These are phyloP conservation scores for Colletotrichum horii DNA, from an alignment of 2,329 filamentous ascomycete genomes.

Conservation along the genomic window DNA sequence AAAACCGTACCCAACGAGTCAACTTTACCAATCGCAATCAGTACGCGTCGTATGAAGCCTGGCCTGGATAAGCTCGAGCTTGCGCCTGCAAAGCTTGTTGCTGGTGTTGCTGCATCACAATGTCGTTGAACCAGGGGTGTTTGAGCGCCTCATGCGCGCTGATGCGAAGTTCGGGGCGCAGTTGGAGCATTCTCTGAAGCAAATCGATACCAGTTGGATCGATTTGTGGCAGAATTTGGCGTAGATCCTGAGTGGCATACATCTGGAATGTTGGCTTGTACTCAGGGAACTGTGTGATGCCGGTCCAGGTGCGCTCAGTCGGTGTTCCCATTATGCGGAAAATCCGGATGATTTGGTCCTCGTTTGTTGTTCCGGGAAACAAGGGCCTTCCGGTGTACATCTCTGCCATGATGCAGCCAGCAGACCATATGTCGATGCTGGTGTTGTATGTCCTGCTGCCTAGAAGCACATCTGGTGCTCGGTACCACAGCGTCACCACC, in stretches of 20 bases:
- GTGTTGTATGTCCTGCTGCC: slow-evolving; percentile 97
- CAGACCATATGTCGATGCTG: slow-evolving; percentile 99
- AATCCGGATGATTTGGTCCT: slow-evolving; percentile 96
- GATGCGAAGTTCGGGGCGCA: slow-evolving; percentile 89
- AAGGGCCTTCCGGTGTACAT: slow-evolving; percentile 97
- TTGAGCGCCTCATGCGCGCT: slow-evolving; percentile 85
- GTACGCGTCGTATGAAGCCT: slow-evolving; percentile 31
- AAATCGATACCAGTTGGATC: slow-evolving; percentile 87
- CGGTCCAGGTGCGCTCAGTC: slow-evolving; percentile 93
- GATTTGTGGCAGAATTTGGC: slow-evolving; percentile 87
- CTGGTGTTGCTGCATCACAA: slow-evolving; percentile 63
- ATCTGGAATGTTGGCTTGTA: slow-evolving; percentile 96
- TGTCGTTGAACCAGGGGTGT: slow-evolving; percentile 90
- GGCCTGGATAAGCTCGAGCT: slow-evolving; percentile 43
- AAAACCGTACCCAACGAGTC: background rate
- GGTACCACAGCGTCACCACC: slow-evolving; percentile 97
- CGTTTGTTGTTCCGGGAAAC: slow-evolving; percentile 97
- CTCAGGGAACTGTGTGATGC: slow-evolving; percentile 93
- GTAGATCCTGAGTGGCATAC: slow-evolving; percentile 90
- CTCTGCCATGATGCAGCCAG: slow-evolving; percentile 99
- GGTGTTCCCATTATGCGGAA: slow-evolving; percentile 99
- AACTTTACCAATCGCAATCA: background rate
- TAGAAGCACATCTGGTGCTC: slow-evolving; percentile 92
- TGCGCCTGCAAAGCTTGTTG: slow-evolving; percentile 50
- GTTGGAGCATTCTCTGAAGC: slow-evolving; percentile 87